These are phyloP conservation scores for Poteriospumella lacustris DNA, from an alignment of 108 stramenopile genomes.

Conservation along the genomic window DNA sequence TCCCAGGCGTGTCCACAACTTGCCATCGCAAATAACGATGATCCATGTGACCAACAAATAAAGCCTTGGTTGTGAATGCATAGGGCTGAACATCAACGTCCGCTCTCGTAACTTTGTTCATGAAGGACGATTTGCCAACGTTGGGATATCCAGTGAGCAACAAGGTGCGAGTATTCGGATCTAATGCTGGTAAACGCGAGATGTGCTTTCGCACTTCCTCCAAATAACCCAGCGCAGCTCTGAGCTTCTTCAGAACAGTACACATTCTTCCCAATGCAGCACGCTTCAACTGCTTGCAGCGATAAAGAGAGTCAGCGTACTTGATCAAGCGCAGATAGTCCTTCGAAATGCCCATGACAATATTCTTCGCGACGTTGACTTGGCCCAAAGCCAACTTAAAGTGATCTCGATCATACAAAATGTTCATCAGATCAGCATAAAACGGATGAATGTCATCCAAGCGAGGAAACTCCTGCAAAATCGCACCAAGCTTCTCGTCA, in stretches of 20 bases:
- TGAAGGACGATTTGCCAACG: slow-evolving; percentile 94
- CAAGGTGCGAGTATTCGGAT: slow-evolving; percentile 95
- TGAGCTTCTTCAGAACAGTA: slow-evolving; percentile 93
- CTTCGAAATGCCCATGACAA: slow-evolving; percentile 78
- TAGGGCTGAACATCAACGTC: slow-evolving; percentile 99
- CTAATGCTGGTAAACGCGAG: slow-evolving; percentile 88
- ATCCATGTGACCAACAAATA: slow-evolving; percentile 98
- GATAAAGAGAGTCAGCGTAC: slow-evolving; percentile 93
- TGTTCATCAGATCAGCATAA: slow-evolving; percentile 98
- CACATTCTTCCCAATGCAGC: slow-evolving; percentile 98
- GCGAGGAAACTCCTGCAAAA: slow-evolving; percentile 91
- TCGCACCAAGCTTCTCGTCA: slow-evolving; percentile 75
- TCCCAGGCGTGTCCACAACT: slow-evolving; percentile 98
- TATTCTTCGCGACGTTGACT: slow-evolving; percentile 86
- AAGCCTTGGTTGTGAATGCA: slow-evolving; percentile 97
- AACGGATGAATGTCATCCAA: slow-evolving; percentile 98
- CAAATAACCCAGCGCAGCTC: slow-evolving; percentile 83
- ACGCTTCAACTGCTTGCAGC: slow-evolving; percentile 97
- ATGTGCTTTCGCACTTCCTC: slow-evolving; percentile 98
- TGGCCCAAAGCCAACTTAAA: slow-evolving; percentile 99
- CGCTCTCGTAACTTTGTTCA: slow-evolving; percentile 99
- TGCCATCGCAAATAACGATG: slow-evolving; percentile 97
- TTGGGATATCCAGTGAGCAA: slow-evolving; percentile 96
- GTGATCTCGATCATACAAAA: slow-evolving; percentile 96
- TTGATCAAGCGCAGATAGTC: slow-evolving; percentile 97